These are phyloP conservation scores for Alloascoidea africana DNA, from an alignment of 805 yeast genomes.

Conservation along the genomic window DNA sequence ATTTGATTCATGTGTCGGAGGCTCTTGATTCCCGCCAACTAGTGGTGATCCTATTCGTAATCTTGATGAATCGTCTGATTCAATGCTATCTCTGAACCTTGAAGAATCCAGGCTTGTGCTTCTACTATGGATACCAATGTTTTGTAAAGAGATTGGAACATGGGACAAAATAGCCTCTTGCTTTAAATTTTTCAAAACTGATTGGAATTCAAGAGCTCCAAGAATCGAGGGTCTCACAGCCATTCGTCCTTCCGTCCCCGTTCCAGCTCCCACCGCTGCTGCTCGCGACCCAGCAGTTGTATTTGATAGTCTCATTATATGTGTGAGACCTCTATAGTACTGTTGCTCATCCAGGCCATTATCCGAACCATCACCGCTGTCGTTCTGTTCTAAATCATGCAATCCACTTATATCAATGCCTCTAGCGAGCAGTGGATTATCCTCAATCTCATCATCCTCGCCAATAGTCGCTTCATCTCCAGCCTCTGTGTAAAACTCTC, in stretches of 20 bases:
- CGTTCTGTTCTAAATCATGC: not conserved
- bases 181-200: slow-evolving; percentile 8
- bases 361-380: not conserved
- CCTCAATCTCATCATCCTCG: slow-evolving; percentile 9
- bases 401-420: not conserved
- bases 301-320: not conserved
- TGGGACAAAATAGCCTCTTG: not conserved
- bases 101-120: not conserved
- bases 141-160: not conserved
- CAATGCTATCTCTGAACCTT: not conserved
- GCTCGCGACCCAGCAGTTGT: not conserved
- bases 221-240: slow-evolving; percentile 20
- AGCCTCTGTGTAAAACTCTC: slow-evolving; percentile 10
- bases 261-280: not conserved
- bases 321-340: not conserved
- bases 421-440: not conserved
- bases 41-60: too few species aligned
- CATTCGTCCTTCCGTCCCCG: slow-evolving; percentile 3
- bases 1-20: not conserved
- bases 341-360: not conserved
- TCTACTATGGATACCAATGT: not conserved
- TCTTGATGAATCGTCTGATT: not conserved
- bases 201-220: slow-evolving; percentile 22
- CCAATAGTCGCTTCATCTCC: slow-evolving; percentile 8
- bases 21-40: not conserved